phyloP scores from a whole-genome alignment of 768 basidiomycete species.

The Trametopsis cervina region DNA sequence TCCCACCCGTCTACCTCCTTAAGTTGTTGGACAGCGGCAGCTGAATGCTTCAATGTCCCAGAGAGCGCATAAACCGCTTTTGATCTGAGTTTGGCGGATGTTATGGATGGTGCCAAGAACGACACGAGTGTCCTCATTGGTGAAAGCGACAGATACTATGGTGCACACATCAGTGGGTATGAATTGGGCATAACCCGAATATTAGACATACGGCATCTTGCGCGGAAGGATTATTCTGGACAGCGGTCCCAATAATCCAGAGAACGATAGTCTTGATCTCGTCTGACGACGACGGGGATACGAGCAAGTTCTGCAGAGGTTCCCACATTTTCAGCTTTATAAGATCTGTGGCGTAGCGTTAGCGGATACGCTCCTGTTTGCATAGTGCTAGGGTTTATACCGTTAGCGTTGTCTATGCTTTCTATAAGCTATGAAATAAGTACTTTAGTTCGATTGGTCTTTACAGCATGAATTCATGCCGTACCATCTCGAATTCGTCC shows the following conservation, averaged over 20 bases:
- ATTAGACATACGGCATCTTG: conserved; percentile 56
- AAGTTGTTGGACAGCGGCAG: conserved; percentile 53
- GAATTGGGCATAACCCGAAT: background rate
- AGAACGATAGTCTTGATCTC: conserved; percentile 59
- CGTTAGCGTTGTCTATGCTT: conserved; percentile 87
- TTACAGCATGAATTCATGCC: conserved; percentile 11
- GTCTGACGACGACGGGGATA: conserved; percentile 45
- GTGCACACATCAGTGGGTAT: conserved; percentile 1
- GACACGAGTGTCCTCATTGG: conserved; percentile 61
- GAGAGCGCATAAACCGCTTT: conserved; percentile 82
- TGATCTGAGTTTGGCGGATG: conserved; percentile 52
- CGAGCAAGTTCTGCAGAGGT: conserved; percentile 60
- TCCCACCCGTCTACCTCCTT: conserved; percentile 56
- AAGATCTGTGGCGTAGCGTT: conserved; percentile 45
- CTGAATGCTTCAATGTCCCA: conserved; percentile 71
- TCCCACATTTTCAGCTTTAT: conserved; percentile 74
- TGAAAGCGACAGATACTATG: conserved; percentile 54
- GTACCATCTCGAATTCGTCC: conserved; percentile 85
- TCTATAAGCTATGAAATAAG: conserved; percentile 60
- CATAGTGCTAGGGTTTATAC: too few species aligned
- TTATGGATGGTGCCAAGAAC: conserved; percentile 48
- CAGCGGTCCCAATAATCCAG: conserved; percentile 85
- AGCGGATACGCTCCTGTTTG: too few species aligned
- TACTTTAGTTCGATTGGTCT: background rate
- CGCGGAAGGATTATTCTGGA: conserved; percentile 86